A percentile compares a stretch with the other conserved stretches of the same genome.
Conservation (phyloP, 768 basidiomycete genomes). For the Coprinopsis marcescibilis region DNA sequence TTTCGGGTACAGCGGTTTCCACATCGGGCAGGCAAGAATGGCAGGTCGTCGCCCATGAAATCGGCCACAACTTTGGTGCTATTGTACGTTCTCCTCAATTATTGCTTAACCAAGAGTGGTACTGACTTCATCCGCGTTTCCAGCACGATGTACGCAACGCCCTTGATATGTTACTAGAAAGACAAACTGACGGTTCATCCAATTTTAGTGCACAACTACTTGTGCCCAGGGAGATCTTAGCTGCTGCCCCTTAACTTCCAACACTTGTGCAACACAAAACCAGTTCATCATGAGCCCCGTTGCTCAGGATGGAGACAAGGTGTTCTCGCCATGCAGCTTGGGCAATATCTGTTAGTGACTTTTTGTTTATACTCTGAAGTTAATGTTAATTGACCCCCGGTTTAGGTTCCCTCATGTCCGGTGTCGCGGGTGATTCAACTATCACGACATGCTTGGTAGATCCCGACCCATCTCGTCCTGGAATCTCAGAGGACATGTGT, state of each 20-base stretch:
- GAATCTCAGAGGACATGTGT: constrained; percentile 66
- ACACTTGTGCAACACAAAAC: constrained; percentile 56
- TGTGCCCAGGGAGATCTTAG: constrained; percentile 44
- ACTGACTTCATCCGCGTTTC: constrained; percentile 5
- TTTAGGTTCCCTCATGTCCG: constrained; percentile 59
- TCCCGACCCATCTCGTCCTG: constrained; percentile 39
- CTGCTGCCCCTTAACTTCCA: constrained; percentile 67
- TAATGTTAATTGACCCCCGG: background rate
- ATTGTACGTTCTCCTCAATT: constrained; percentile 48
- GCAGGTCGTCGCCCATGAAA: constrained; percentile 81
- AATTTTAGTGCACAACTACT: constrained; percentile 51
- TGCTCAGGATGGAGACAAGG: constrained; percentile 53
- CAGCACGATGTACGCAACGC: constrained; percentile 49
- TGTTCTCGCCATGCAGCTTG: constrained; percentile 73
- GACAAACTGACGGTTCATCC: background rate
- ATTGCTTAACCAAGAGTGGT: background rate
- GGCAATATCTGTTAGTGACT: constrained; percentile 73
- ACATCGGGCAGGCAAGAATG: constrained; percentile 73
- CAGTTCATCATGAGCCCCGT: constrained; percentile 84
- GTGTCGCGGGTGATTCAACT: constrained; percentile 34
- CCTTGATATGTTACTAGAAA: background rate
- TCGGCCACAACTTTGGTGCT: constrained; percentile 85
- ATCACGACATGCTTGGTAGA: constrained; percentile 67
- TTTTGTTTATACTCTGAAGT: background rate
- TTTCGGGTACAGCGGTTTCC: constrained; percentile 80